These are phyloP conservation scores for Amauroascus niger DNA, from an alignment of 2,329 filamentous ascomycete genomes.

Conservation along the genomic window DNA sequence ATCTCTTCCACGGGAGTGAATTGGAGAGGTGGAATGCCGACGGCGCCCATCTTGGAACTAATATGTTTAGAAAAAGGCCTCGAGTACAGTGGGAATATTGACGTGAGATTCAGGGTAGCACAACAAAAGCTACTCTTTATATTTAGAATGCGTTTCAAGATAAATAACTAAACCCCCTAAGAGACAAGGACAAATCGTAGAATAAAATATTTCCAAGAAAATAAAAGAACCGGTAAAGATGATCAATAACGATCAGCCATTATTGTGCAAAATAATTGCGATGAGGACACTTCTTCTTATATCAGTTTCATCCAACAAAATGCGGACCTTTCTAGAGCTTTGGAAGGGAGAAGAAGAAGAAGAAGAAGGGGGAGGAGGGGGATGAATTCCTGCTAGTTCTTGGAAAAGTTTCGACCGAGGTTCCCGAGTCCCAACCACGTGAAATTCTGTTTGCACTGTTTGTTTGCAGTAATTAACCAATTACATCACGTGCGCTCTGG, in stretches of 20 bases:
- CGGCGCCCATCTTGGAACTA: constrained; percentile 16
- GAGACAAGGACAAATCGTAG: too few relatives aligned
- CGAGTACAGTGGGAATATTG: background rate
- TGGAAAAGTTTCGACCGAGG: constrained; percentile 7
- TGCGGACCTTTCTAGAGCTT: background rate
- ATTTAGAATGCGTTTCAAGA: too few relatives aligned
- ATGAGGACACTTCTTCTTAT: background rate
- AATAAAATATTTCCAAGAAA: too few relatives aligned
- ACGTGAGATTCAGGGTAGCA: too few relatives aligned
- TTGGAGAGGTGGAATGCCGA: constrained; percentile 42
- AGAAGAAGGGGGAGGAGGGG: background rate
- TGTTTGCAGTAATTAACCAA: background rate
- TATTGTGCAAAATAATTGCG: background rate
- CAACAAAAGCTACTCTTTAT: too few relatives aligned
- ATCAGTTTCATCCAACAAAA: background rate
- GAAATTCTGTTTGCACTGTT: constrained; percentile 6
- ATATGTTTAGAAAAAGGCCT: background rate
- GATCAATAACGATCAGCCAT: too few relatives aligned
- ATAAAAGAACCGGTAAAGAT: too few relatives aligned
- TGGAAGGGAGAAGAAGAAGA: too few relatives aligned
- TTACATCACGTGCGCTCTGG: background rate
- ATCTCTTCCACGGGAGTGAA: constrained; percentile 59
- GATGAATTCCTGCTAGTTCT: too few relatives aligned
- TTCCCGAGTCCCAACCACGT: background rate
- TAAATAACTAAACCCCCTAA: too few relatives aligned